Evolutionary conservation across 1,284 basidiomycete genomes (phyloP), one percentile per base, ranked within the genome.

Genomic region (Ganoderma sinense): DNA sequence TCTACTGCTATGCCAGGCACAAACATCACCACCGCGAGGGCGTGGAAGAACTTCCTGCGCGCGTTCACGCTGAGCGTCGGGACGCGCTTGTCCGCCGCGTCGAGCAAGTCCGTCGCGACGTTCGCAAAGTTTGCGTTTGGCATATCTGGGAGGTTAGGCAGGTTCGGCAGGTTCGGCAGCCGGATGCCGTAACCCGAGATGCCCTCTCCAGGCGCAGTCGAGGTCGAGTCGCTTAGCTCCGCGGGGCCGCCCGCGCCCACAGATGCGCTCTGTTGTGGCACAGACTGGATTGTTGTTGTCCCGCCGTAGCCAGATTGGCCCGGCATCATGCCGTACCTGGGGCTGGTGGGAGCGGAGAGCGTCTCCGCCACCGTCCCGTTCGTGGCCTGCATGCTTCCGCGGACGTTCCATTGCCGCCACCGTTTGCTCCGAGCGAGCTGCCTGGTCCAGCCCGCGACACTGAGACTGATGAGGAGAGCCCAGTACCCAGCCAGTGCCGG

Each of bases 11-110:
- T 91, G 0, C 97, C 97, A 4, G 98, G 98, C 55, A 98, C 84
- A 79, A 99, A 99, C 94, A 99, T 97, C 45, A 96, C 86, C 63
- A 99, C 96, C 0, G 97, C 96, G 43, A 99, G 85, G 18, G 91
- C 95, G 83, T 99, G 98, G 84, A 99, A 99, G 82, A 94, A 98
- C 82, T 99, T 99, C 68, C 98, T 88, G 66, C 97, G 87, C n/a
- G 95, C 95, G 80, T 99, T 99, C 71, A 99, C 84, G 56, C 93
- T 91, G 69, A 99, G 83, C 29, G 93, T 95, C n/a, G 95, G 95
- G 69, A 97, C 92, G 69, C 89, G 90, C 80, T 94, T 95, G 80
- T 96, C 93, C 2, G 94, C 95, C 41, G 93, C 94, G 77, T 96
- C 94, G 76, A 97, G 84, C 75, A 95, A 83, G 75, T 96, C 94